A percentile compares a stretch with the other conserved stretches of the same genome.
phyloP scores from a whole-genome alignment of 2,329 filamentous ascomycete genomes.

The Nigrograna mackinnonii region DNA sequence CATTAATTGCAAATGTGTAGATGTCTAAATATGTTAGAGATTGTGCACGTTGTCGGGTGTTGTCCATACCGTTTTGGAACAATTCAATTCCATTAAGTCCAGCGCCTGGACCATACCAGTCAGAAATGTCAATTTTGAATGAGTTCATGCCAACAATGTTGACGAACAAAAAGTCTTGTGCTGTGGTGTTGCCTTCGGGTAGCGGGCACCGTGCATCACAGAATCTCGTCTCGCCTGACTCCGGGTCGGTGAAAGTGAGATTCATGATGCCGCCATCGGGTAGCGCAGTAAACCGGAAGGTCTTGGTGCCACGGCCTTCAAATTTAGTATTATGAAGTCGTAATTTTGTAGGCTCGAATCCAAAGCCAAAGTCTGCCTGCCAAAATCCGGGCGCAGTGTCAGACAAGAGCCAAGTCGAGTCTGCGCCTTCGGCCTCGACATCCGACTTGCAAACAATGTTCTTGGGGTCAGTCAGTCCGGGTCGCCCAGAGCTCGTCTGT shows the following conservation, averaged over 20 bases:
- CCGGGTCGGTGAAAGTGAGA: conserved; percentile 82
- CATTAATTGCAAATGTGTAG: conserved; percentile 79
- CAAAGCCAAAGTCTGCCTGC: conserved; percentile 81
- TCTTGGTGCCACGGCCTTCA: conserved; percentile 83
- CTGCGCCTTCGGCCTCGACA: conserved; percentile 64
- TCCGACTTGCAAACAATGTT: conserved; percentile 82
- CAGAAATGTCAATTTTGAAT: conserved; percentile 83
- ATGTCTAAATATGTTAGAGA: conserved; percentile 58
- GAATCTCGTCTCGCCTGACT: conserved; percentile 64
- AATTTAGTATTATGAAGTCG: conserved; percentile 85
- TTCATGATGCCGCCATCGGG: conserved; percentile 95
- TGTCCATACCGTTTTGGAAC: conserved; percentile 67
- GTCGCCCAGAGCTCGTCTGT: conserved; percentile 62
- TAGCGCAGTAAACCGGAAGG: conserved; percentile 82
- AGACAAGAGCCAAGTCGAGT: conserved; percentile 80
- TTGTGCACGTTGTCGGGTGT: conserved; percentile 1
- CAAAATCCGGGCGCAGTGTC: conserved; percentile 79
- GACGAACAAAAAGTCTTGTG: conserved; percentile 91
- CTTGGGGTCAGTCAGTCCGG: conserved; percentile 73
- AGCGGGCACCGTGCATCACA: conserved; percentile 89
- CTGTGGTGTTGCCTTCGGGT: conserved; percentile 67
- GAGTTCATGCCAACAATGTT: conserved; percentile 89
- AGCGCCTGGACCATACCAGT: conserved; percentile 83
- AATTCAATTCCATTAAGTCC: conserved; percentile 86
- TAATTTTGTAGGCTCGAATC: conserved; percentile 84